Conservation (phyloP, 1,284 basidiomycete species). For the Agroathelia rolfsii region DNA sequence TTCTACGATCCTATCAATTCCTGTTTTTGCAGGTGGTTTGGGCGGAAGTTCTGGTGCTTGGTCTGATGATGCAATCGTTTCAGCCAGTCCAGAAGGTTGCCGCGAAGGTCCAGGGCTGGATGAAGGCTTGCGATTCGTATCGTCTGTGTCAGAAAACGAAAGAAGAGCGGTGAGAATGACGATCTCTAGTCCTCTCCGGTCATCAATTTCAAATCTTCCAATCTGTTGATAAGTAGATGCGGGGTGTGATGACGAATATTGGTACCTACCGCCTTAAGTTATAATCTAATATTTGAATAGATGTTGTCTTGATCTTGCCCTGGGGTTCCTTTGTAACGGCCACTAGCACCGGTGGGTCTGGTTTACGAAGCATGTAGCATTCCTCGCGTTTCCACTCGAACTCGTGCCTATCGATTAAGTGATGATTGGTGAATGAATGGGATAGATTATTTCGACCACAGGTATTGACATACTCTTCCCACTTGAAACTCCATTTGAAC, state of each 20-base stretch:
- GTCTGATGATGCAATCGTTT: no score
- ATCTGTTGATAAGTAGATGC: no score
- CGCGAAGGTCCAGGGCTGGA: conserved; percentile 15
- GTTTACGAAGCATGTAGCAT: conserved; percentile 73
- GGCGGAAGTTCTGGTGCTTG: conserved; percentile 50
- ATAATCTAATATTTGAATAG: conserved; percentile 77
- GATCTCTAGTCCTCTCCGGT: conserved; percentile 77
- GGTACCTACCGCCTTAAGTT: conserved; percentile 57
- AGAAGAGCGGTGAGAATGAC: conserved; percentile 66
- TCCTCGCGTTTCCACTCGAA: conserved; percentile 79
- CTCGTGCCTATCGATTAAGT: conserved; percentile 56
- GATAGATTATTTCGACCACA: no score
- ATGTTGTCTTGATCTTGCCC: conserved; percentile 51
- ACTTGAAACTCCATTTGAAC: conserved; percentile 71
- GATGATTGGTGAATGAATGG: no score
- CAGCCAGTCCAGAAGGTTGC: conserved; percentile 10
- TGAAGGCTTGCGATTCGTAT: conserved; percentile 36
- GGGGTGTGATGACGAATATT: no score
- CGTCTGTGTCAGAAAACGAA: conserved; percentile 67
- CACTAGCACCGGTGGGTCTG: conserved; percentile 75
- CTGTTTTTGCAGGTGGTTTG: conserved; percentile 50
- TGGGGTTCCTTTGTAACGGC: conserved; percentile 69
- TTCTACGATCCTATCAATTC: conserved; percentile 57
- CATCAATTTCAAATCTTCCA: conserved; percentile 70
- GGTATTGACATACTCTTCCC: conserved; percentile 82